Evolutionary conservation across 345 rosid species (phyloP).

Genomic region (Moricandia arvensis): DNA sequence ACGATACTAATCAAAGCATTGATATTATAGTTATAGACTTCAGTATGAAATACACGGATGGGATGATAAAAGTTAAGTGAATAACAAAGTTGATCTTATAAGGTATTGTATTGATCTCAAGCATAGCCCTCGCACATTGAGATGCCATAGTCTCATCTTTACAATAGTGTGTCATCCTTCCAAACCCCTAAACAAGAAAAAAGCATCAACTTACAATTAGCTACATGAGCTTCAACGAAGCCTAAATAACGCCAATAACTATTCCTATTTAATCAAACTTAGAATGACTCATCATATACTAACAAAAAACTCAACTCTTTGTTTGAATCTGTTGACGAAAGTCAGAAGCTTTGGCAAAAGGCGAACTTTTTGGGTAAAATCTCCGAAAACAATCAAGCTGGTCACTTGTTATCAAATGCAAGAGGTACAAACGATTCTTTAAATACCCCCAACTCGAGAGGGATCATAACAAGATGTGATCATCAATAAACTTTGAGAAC

Average conservation of each 20-base stretch:
- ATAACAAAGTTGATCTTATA: background rate
- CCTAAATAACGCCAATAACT: background rate
- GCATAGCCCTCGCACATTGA: slow-evolving; percentile 41
- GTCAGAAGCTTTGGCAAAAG: background rate
- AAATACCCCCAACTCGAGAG: too few species aligned
- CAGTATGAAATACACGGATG: background rate
- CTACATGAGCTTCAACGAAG: background rate
- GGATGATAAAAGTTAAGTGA: background rate
- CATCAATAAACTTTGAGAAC: slow-evolving; percentile 15
- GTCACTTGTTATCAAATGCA: background rate
- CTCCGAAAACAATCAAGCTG: background rate
- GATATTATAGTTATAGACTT: too few species aligned
- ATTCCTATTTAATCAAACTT: background rate
- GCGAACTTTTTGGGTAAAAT: background rate
- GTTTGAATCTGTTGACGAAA: background rate
- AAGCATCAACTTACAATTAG: background rate
- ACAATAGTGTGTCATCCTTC: slow-evolving; percentile 46
- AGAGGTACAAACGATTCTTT: background rate
- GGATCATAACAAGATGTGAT: too few species aligned
- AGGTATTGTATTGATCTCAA: slow-evolving; percentile 49
- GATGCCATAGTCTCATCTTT: slow-evolving; percentile 40
- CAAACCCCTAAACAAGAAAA: background rate
- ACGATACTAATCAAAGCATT: too few species aligned
- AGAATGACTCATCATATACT: background rate
- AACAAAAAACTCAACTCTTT: background rate